Evolutionary conservation across 2,329 filamentous ascomycete species (phyloP).

Genomic region (Neofusicoccum kwambonambiense): DNA sequence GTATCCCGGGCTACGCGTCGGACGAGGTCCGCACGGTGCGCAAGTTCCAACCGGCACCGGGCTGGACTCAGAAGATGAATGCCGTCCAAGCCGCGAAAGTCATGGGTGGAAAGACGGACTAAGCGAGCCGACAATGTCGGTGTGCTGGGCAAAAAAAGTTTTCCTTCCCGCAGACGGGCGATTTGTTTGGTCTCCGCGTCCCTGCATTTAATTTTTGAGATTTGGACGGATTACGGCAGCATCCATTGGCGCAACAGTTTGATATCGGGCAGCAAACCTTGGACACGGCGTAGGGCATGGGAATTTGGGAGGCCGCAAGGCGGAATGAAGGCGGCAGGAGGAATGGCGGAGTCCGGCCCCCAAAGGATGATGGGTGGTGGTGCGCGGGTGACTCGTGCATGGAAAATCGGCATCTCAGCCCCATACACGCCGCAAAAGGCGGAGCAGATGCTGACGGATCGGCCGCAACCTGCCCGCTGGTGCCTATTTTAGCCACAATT

Average conservation of each 20-base stretch:
- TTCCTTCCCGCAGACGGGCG: neutral
- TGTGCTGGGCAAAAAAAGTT: neutral
- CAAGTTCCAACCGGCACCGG: conserved; percentile 83
- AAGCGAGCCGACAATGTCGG: conserved; percentile 11
- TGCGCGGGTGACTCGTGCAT: conserved; percentile 13
- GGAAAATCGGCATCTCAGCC: conserved; percentile 13
- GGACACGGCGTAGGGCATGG: neutral
- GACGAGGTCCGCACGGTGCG: conserved; percentile 93
- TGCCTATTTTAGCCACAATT: neutral
- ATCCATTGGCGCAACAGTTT: neutral
- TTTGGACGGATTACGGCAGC: neutral
- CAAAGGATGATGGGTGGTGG: neutral
- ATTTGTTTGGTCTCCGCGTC: neutral
- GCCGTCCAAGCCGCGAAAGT: conserved; percentile 92
- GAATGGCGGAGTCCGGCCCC: neutral
- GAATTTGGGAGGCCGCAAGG: neutral
- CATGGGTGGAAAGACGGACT: conserved; percentile 47
- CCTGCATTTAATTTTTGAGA: neutral
- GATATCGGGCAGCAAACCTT: neutral
- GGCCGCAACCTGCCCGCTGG: neutral
- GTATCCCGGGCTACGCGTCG: conserved; percentile 88
- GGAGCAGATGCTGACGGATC: conserved; percentile 4
- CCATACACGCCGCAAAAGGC: conserved; percentile 10
- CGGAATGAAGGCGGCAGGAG: neutral
- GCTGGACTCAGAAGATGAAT: conserved; percentile 96